Conservation (phyloP, 176 grass and related monocot species). For the Bolboschoenus planiculmis region DNA sequence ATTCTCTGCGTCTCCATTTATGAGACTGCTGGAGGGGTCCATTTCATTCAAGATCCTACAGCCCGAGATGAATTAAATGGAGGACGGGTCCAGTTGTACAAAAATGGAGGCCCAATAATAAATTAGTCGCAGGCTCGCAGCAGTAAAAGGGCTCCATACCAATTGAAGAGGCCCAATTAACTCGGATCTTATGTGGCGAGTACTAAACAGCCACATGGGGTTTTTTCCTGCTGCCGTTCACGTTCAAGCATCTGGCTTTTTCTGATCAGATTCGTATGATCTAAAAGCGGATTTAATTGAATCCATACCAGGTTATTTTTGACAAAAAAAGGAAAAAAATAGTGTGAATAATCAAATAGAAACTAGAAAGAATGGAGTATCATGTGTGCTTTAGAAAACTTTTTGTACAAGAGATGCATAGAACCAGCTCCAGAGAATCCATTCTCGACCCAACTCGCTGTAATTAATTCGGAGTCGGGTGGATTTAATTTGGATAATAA, state of each 20-base stretch:
- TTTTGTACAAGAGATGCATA: too few species aligned
- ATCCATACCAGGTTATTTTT: too few species aligned
- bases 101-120: background rate
- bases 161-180: background rate
- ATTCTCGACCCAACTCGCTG: too few species aligned
- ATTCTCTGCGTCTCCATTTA: background rate
- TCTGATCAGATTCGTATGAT: background rate
- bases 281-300: background rate
- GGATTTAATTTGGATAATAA: background rate
- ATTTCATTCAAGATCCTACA: background rate
- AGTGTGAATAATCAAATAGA: too few species aligned
- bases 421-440: background rate
- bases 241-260: too few species aligned
- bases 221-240: background rate
- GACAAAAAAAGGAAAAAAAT: too few species aligned
- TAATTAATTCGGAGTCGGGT: too few species aligned
- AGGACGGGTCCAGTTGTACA: background rate
- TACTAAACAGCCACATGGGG: background rate
- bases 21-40: background rate
- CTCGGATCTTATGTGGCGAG: background rate
- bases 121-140: background rate
- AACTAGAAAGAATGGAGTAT: too few species aligned
- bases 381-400: too few species aligned
- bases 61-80: background rate
- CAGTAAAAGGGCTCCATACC: background rate